Evolutionary conservation across 2,329 filamentous ascomycete species (phyloP).

Genomic region (Ceratocystis diversiconidia): DNA sequence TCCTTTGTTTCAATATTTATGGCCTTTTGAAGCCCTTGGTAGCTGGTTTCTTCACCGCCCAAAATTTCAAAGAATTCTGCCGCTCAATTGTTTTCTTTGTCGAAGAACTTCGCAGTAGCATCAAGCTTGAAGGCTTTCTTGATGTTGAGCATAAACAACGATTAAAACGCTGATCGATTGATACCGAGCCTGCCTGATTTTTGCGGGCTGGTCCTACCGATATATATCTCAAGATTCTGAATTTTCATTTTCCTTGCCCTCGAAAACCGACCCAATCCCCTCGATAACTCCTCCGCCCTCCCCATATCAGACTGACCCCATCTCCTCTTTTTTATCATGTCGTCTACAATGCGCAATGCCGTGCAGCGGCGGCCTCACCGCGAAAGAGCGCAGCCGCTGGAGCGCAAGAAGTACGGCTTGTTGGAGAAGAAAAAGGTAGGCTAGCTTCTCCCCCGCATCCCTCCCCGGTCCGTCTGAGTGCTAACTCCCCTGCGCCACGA

Average conservation of each 20-base stretch:
- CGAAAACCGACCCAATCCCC: not conserved
- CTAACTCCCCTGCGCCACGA: not conserved
- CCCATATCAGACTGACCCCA: too few relatives aligned
- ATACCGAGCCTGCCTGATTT: too few relatives aligned
- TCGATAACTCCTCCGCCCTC: not conserved
- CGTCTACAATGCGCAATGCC: constrained; percentile 44
- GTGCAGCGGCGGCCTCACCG: constrained; percentile 73
- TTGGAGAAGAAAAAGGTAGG: constrained; percentile 86
- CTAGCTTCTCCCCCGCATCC: constrained; percentile 9
- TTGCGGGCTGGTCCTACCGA: not conserved
- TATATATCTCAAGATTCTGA: not conserved
- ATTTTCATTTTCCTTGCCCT: not conserved
- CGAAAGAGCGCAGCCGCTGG: constrained; percentile 75
- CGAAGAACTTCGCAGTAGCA: not conserved
- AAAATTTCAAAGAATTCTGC: constrained; percentile 28
- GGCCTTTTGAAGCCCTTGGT: not conserved
- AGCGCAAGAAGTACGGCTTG: constrained; percentile 74
- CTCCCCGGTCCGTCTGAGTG: not conserved
- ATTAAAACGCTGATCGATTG: too few relatives aligned
- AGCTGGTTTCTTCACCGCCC: constrained; percentile 25
- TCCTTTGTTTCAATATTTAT: not conserved
- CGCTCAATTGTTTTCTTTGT: constrained; percentile 12
- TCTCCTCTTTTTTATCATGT: constrained; percentile 28
- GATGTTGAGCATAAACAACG: too few relatives aligned
- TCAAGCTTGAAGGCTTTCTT: too few relatives aligned